Evolutionary conservation across 1,284 basidiomycete genomes (phyloP).

Genomic region (Apiotrichum sp.): DNA sequence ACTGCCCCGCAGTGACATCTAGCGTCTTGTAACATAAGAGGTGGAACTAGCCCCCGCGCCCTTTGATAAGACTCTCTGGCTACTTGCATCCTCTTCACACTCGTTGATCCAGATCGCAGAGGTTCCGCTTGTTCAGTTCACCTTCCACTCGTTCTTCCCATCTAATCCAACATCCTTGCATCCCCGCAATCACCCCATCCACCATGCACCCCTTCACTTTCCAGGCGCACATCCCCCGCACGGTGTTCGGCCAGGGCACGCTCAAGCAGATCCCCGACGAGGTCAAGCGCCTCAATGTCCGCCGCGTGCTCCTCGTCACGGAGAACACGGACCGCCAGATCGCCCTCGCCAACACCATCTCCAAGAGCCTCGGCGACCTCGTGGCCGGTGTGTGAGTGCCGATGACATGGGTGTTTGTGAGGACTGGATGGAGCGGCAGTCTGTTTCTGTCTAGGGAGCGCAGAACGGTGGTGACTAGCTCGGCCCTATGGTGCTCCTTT

Average conservation of each 20-base stretch:
- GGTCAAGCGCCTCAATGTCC: slow-evolving; percentile 41
- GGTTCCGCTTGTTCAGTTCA: too few species aligned
- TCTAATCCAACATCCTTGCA: slow-evolving; percentile 27
- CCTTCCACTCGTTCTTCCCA: too few species aligned
- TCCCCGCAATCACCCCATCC: slow-evolving; percentile 40
- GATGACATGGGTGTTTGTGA: too few species aligned
- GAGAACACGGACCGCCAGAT: slow-evolving; percentile 19
- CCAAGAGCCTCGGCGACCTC: slow-evolving; percentile 28
- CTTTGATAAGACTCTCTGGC: too few species aligned
- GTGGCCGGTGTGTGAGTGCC: slow-evolving; percentile 28
- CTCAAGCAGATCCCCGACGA: slow-evolving; percentile 45
- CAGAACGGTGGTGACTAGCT: too few species aligned
- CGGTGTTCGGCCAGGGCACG: slow-evolving; percentile 49
- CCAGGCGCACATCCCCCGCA: slow-evolving; percentile 42
- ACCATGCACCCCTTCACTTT: slow-evolving; percentile 12
- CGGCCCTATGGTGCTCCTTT: too few species aligned
- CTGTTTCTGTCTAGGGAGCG: too few species aligned
- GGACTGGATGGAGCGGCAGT: too few species aligned
- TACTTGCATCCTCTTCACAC: too few species aligned
- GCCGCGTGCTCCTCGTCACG: slow-evolving; percentile 45
- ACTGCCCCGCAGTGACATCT: too few species aligned
- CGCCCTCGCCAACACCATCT: slow-evolving; percentile 34
- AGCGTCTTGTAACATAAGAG: background rate
- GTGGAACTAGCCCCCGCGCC: too few species aligned
- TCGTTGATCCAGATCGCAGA: too few species aligned